Evolutionary conservation across 306 rosid species (phyloP), one percentile per base, ranked within the genome.

Genomic region (Prunus fruticosa): DNA sequence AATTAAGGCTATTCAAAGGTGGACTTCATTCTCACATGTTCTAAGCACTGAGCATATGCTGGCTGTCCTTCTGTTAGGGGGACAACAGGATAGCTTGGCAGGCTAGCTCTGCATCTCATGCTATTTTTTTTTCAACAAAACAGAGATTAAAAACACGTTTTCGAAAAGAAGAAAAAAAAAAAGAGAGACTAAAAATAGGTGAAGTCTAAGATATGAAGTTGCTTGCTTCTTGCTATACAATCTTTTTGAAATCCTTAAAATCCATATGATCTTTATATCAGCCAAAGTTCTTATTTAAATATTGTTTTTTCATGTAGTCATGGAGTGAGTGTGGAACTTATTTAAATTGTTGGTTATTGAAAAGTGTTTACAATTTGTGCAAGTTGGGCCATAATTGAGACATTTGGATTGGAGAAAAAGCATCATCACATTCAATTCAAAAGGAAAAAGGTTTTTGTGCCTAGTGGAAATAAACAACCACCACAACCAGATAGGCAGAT

Each of bases 1-100:
- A 38, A 60, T 32, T 22, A 68, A 57, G 65, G 28, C 18, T 8
- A 61, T 30, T 52, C n/a, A 58, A 73, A 27, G 25, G 46, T 7
- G 28, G 67, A 52, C 68, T 74, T 27, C 57, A 79, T 10, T 75
- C 72, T 19, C 72, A 68, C 72, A 62, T 80, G 80, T 16, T 41
- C 70, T 46, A 53, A 67, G 80, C 49, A 69, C 58, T 69, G 23
- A 51, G 52, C 54, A 52, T 41, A n/a, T 58, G 76, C 30, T 61
- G 22, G 67, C 53, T 74, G 76, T 80, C 76, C 25, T 69, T 74
- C 38, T 20, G 76, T 74, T 74, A 63, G 75, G 57, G 38, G 51
- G 64, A 56, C 70, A 56, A 46, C 23, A 69, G 19, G 53, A 74
- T 74, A 20, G 68, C 16, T 18, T 49, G 60, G 71, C 79, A 52